These are phyloP conservation scores for Sporothrix brunneoviolacea DNA, from an alignment of 2,329 filamentous ascomycete genomes.

Conservation along the genomic window DNA sequence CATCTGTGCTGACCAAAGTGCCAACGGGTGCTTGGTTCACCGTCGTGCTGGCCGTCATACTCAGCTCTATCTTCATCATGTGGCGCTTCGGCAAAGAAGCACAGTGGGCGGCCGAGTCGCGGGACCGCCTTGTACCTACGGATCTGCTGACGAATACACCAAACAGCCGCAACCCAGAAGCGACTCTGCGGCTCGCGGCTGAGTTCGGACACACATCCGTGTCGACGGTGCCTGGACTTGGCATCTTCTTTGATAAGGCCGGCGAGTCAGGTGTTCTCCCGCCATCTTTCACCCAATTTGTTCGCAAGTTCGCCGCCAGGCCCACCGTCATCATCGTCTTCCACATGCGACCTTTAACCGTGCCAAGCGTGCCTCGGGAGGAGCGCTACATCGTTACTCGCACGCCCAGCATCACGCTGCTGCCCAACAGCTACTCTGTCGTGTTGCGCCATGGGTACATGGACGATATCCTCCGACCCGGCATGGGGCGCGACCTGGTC, in stretches of 20 bases:
- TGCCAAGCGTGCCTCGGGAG: conserved; percentile 45
- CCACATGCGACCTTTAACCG: conserved; percentile 59
- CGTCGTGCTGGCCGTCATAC: conserved; percentile 53
- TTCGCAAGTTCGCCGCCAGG: conserved; percentile 60
- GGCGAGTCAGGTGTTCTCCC: conserved; percentile 52
- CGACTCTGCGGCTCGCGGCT: not conserved
- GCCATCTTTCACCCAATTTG: conserved; percentile 64
- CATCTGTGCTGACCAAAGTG: conserved; percentile 64
- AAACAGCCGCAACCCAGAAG: conserved; percentile 1
- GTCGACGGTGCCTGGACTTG: conserved; percentile 49
- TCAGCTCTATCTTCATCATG: conserved; percentile 60
- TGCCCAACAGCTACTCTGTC: conserved; percentile 61
- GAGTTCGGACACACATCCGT: conserved; percentile 20
- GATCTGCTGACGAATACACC: conserved; percentile 25
- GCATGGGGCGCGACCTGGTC: conserved; percentile 51
- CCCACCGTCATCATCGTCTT: conserved; percentile 69
- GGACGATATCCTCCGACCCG: conserved; percentile 61
- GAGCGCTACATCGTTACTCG: conserved; percentile 43
- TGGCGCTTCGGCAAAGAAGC: conserved; percentile 76
- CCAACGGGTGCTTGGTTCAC: conserved; percentile 76
- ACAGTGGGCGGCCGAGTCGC: conserved; percentile 65
- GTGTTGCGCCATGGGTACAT: conserved; percentile 67
- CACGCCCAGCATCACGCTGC: conserved; percentile 15
- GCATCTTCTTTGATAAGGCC: conserved; percentile 74
- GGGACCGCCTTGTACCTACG: conserved; percentile 48